Evolutionary conservation across 2,329 filamentous ascomycete genomes (phyloP), one percentile per base, ranked within the genome.

Genomic region (Sporothrix inflata): DNA sequence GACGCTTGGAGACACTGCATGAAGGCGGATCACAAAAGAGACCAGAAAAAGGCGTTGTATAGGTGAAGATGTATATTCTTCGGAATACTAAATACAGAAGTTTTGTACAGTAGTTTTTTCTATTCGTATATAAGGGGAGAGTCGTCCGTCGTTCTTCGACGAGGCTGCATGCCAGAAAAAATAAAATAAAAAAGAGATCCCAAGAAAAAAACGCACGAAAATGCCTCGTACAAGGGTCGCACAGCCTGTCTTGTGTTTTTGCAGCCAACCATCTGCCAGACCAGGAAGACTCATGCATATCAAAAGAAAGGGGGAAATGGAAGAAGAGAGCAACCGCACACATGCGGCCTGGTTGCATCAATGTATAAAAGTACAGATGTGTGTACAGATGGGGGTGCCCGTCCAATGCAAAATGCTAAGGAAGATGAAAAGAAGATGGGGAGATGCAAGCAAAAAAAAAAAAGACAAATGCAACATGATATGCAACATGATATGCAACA

Each of bases 91-190:
- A 16, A 38, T 55, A 68, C 30, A 55, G 11, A 4, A 12, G 19
- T 40, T 40, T 66, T 66, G 27, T 66, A 66, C 63, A 66, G 3
- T 6, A 5, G 2, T 34, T 66, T 66, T 68, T 69, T 69, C 66
- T 69, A 55, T 42, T 57, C 34, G 47, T 55, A 69, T 69, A 27
- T 24, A 57, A 69, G 66, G 66, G 66, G 66, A 69, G 66, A 69
- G 66, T 69, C 47, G 30, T 40, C 14, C n/a, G 47, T 55, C 47
- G n/a, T 40, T 7, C 19, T 11, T 14, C 16, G 47, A 42, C 49
- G 49, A 27, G n/a, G 66, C 47, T 38, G 38, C 5, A 30, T 19
- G 66, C n/a, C 34, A 40, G n/a, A 27, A 40, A 53, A 68, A 42
- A 47, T 21, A 1, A 55, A 24, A 21, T 16, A 55, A 16, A 47